Percentiles rank a stretch among this genome's conserved stretches.
Evolutionary conservation across 192 early-diverging fungal species (phyloP).

Genomic region (Dimargaris verticillata): DNA sequence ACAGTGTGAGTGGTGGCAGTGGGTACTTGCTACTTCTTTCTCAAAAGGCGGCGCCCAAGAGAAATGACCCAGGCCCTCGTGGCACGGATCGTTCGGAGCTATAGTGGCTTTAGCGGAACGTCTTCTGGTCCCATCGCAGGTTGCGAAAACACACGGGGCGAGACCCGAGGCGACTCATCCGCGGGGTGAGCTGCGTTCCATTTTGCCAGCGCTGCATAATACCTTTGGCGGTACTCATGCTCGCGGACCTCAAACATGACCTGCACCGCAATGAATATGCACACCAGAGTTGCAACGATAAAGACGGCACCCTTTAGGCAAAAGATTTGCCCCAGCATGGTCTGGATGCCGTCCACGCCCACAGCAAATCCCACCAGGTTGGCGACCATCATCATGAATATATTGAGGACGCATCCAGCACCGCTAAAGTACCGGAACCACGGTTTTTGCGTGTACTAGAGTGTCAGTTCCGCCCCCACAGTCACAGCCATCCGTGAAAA

Average conservation of each 20-base stretch:
- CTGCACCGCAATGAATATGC: slow-evolving; percentile 48
- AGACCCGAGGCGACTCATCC: too few species aligned
- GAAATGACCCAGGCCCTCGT: too few species aligned
- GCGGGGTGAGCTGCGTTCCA: background rate
- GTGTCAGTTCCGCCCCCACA: too few species aligned
- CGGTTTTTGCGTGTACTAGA: slow-evolving; percentile 18
- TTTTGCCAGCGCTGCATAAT: slow-evolving; percentile 6
- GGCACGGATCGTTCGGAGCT: too few species aligned
- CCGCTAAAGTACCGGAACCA: slow-evolving; percentile 70
- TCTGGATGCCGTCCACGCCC: slow-evolving; percentile 68
- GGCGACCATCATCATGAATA: slow-evolving; percentile 87
- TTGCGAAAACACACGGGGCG: too few species aligned
- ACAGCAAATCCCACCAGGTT: slow-evolving; percentile 93
- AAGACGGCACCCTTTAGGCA: slow-evolving; percentile 25
- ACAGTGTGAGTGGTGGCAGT: too few species aligned
- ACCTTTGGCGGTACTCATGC: slow-evolving; percentile 36
- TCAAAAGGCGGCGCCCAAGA: too few species aligned
- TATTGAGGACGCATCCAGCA: slow-evolving; percentile 63
- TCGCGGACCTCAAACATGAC: slow-evolving; percentile 72
- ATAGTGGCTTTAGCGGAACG: too few species aligned
- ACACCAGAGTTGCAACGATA: slow-evolving; percentile 27
- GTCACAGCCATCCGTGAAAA: too few species aligned
- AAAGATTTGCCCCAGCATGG: slow-evolving; percentile 51
- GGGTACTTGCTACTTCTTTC: too few species aligned
- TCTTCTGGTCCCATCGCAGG: too few species aligned